phyloP scores from a whole-genome alignment of 768 basidiomycete genomes.

The Naganishia vaughanmartiniae region DNA sequence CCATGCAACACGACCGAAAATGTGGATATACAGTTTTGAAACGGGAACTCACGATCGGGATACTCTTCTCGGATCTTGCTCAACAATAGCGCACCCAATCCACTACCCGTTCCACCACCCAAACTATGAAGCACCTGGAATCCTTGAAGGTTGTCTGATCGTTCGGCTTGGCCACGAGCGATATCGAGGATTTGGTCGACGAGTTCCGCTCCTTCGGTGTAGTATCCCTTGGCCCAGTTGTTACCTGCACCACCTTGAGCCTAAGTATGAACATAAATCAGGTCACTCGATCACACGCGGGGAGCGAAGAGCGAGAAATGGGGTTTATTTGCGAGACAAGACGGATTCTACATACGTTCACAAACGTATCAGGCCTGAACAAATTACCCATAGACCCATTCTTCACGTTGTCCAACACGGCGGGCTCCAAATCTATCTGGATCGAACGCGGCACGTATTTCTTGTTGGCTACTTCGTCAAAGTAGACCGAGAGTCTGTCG shows the following conservation, averaged over 20 bases:
- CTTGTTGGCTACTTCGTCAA: constrained; percentile 64
- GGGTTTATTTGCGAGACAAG: not conserved
- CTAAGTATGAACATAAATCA: not conserved
- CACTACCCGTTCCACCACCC: constrained; percentile 51
- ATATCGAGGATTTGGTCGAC: constrained; percentile 62
- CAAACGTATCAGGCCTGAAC: constrained; percentile 83
- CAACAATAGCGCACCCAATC: constrained; percentile 47
- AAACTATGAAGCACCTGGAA: constrained; percentile 51
- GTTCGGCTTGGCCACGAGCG: constrained; percentile 74
- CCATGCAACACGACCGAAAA: too few species aligned
- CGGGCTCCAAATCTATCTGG: constrained; percentile 84
- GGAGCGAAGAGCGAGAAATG: not conserved
- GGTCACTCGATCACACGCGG: not conserved
- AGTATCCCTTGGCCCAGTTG: constrained; percentile 86
- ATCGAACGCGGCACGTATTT: constrained; percentile 89
- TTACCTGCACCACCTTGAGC: constrained; percentile 69
- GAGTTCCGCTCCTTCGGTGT: constrained; percentile 92
- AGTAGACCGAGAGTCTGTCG: constrained; percentile 72
- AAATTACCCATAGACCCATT: constrained; percentile 68
- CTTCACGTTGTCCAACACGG: constrained; percentile 75
- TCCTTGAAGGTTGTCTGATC: constrained; percentile 82
- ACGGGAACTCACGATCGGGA: constrained; percentile 41
- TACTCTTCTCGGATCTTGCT: constrained; percentile 51
- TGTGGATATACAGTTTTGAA: not conserved
- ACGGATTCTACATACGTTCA: constrained; percentile 55